A percentile compares a stretch with the other conserved stretches of the same genome.
phyloP scores from a whole-genome alignment of 2,329 filamentous ascomycete genomes.

The Akanthomyces muscarius region DNA sequence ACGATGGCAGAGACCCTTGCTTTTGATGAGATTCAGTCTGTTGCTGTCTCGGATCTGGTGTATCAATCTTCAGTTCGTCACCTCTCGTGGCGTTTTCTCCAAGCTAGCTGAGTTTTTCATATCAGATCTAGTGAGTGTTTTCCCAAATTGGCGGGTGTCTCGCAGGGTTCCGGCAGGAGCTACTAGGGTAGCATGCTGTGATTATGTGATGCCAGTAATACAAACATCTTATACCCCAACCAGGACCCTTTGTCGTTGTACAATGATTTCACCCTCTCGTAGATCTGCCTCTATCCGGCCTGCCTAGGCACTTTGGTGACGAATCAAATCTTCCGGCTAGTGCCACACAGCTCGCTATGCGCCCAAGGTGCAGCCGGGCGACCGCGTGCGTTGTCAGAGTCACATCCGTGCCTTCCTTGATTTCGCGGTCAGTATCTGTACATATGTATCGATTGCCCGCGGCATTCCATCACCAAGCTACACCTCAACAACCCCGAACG shows the following conservation, averaged over 20 bases:
- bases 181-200: background rate
- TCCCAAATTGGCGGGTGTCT: background rate
- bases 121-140: background rate
- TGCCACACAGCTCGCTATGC: conserved; percentile 2
- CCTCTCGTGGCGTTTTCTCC: background rate
- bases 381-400: conserved; percentile 4
- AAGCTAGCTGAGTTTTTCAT: background rate
- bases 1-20: too few relatives aligned
- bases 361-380: background rate
- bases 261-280: conserved; percentile 5
- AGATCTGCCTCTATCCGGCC: background rate
- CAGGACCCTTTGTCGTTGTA: background rate
- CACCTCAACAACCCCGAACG: background rate
- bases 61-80: background rate
- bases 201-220: background rate
- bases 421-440: background rate
- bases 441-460: background rate
- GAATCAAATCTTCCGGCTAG: background rate
- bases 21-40: background rate
- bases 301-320: background rate
- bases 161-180: background rate
- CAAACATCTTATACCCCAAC: background rate
- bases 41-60: background rate
- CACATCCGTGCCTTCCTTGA: background rate
- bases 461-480: background rate